Evolutionary conservation across 2,329 filamentous ascomycete species (phyloP).

Genomic region (Arthroderma uncinatum): DNA sequence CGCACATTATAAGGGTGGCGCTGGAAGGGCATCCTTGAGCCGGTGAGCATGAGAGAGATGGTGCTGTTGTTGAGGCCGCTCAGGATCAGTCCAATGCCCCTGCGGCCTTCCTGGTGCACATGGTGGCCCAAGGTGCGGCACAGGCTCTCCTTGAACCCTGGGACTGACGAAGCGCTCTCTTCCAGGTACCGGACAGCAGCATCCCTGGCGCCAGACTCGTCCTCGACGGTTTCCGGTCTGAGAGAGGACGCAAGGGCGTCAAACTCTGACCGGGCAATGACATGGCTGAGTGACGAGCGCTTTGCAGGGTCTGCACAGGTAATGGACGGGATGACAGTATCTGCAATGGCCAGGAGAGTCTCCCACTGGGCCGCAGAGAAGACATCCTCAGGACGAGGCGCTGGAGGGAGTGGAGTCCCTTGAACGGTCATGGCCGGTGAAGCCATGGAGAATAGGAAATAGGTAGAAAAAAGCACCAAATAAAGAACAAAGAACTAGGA

Average conservation of each 20-base stretch:
- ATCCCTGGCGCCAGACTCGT: constrained; percentile 24
- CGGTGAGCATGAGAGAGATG: constrained; percentile 48
- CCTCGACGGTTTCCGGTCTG: constrained; percentile 17
- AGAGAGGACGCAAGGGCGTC: constrained; percentile 13
- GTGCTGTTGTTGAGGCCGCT: constrained; percentile 45
- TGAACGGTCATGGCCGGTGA: constrained; percentile 19
- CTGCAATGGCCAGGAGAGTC: constrained; percentile 46
- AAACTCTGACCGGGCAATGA: constrained; percentile 22
- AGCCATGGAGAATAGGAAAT: background rate
- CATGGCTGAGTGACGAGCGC: constrained; percentile 26
- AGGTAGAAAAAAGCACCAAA: background rate
- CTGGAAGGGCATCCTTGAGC: constrained; percentile 44
- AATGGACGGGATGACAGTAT: constrained; percentile 47
- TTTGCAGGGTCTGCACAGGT: constrained; percentile 29
- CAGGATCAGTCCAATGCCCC: constrained; percentile 42
- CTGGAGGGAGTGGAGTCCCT: constrained; percentile 39
- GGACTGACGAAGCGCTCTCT: constrained; percentile 38
- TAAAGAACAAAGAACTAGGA: background rate
- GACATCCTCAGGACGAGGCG: constrained; percentile 35
- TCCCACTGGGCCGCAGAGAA: constrained; percentile 48
- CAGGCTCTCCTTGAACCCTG: constrained; percentile 41
- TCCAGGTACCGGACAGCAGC: constrained; percentile 38
- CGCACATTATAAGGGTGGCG: constrained; percentile 45
- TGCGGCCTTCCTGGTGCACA: constrained; percentile 39
- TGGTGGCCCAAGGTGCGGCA: constrained; percentile 39